Percentiles rank a stretch among this genome's conserved stretches.
phyloP scores from a whole-genome alignment of 805 yeast genomes.

The Spathaspora gorwiae region DNA sequence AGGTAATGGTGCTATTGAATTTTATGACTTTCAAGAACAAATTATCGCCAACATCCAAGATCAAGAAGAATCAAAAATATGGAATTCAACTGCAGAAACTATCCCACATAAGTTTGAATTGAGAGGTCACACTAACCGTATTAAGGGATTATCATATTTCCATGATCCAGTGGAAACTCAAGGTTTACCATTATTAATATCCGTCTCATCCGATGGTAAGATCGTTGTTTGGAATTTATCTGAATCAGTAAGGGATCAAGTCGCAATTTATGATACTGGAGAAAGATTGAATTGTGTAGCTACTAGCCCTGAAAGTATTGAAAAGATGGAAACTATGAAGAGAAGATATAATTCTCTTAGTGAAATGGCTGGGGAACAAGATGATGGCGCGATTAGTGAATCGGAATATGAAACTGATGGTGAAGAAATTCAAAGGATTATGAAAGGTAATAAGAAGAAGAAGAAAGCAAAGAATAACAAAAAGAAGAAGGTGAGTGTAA shows the following conservation, averaged over 20 bases:
- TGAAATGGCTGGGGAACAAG: conserved; percentile 13
- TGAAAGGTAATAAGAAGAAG: conserved; percentile 47
- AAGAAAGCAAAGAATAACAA: conserved; percentile 28
- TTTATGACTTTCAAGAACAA: conserved; percentile 42
- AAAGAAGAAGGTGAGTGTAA: conserved; percentile 40
- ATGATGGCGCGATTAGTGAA: conserved; percentile 41
- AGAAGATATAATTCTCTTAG: conserved; percentile 35
- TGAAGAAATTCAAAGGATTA: conserved; percentile 55
- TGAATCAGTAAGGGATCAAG: conserved; percentile 59
- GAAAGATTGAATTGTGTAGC: conserved; percentile 87
- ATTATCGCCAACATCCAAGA: conserved; percentile 7
- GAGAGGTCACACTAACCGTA: conserved; percentile 80
- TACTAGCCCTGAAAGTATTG: conserved; percentile 71
- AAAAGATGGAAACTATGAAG: conserved; percentile 66
- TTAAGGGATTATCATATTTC: conserved; percentile 68
- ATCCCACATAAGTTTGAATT: conserved; percentile 52
- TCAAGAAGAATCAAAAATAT: conserved; percentile 21
- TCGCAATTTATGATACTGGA: conserved; percentile 86
- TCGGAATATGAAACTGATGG: conserved; percentile 77
- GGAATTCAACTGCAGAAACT: conserved; percentile 18
- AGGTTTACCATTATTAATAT: conserved; percentile 50
- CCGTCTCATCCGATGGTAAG: conserved; percentile 90
- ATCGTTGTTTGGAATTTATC: conserved; percentile 81
- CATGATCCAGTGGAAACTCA: conserved; percentile 30
- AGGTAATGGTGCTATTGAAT: conserved; percentile 65